These are phyloP conservation scores for Exophiala phaeomuriformis DNA, from an alignment of 2,329 filamentous ascomycete species.

Conservation along the genomic window DNA sequence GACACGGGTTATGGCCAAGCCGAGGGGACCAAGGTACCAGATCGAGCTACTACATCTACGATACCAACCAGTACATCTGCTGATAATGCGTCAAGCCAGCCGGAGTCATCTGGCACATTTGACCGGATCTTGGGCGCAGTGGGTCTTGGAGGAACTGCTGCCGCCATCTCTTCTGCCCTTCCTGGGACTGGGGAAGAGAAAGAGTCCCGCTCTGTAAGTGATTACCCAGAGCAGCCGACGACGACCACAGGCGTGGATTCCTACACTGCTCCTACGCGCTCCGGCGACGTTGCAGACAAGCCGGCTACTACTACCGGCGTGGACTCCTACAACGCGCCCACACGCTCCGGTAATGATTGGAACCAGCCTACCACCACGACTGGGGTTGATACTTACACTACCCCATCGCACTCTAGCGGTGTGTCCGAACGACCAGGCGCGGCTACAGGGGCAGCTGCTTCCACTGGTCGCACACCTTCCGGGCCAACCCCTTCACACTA, in stretches of 20 bases:
- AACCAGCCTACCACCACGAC: conserved; percentile 19
- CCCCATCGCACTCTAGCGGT: not conserved
- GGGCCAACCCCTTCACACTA: conserved; percentile 16
- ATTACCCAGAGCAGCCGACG: conserved; percentile 14
- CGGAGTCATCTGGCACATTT: conserved; percentile 10
- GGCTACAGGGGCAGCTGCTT: conserved; percentile 18
- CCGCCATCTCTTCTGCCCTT: conserved; percentile 7
- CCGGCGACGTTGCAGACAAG: conserved; percentile 4
- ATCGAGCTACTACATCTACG: conserved; percentile 4
- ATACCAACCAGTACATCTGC: not conserved
- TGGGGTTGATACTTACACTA: conserved; percentile 14
- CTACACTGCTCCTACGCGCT: conserved; percentile 17
- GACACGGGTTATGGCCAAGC: conserved; percentile 4
- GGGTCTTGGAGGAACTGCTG: conserved; percentile 20
- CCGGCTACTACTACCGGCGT: conserved; percentile 19
- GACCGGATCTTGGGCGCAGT: conserved; percentile 24
- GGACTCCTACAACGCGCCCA: conserved; percentile 17
- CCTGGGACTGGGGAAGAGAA: conserved; percentile 3
- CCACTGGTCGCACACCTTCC: conserved; percentile 7
- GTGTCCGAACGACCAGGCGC: conserved; percentile 16
- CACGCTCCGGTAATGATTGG: conserved; percentile 1
- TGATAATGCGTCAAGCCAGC: not conserved
- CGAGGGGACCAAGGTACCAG: conserved; percentile 2
- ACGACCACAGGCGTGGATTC: conserved; percentile 20
- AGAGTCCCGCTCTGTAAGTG: conserved; percentile 1